These are phyloP conservation scores for Alectoria sarmentosa DNA, from an alignment of 495 filamentous ascomycete genomes.

Conservation along the genomic window DNA sequence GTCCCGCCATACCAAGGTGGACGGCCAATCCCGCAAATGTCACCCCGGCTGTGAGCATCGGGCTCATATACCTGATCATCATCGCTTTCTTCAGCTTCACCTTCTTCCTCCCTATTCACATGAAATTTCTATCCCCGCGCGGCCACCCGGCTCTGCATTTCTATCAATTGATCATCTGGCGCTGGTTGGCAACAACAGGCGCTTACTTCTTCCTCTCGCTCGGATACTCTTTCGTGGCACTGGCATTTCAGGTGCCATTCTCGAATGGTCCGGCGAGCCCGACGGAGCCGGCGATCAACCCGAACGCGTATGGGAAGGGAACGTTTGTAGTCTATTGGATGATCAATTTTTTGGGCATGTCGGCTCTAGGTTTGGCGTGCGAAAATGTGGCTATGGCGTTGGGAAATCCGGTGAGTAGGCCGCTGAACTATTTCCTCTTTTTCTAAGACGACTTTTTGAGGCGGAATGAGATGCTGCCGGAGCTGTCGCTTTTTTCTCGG, in stretches of 20 bases:
- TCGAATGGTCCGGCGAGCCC: conserved; percentile 37
- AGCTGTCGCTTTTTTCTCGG: neutral
- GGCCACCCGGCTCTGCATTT: conserved; percentile 54
- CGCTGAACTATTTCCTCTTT: neutral
- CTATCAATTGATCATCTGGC: conserved; percentile 55
- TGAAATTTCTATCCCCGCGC: conserved; percentile 42
- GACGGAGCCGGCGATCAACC: conserved; percentile 37
- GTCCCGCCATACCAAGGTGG: conserved; percentile 43
- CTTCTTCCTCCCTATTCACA: conserved; percentile 63
- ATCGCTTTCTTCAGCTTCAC: conserved; percentile 65
- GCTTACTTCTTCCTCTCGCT: conserved; percentile 63
- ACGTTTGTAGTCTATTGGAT: conserved; percentile 69
- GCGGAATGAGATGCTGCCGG: neutral
- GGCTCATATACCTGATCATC: conserved; percentile 67
- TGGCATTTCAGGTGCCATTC: conserved; percentile 62
- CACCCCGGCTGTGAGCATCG: conserved; percentile 55
- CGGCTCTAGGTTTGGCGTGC: conserved; percentile 57
- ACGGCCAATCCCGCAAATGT: conserved; percentile 47
- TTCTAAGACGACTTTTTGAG: neutral
- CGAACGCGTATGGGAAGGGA: conserved; percentile 52
- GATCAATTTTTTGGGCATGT: conserved; percentile 66
- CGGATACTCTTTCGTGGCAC: conserved; percentile 56
- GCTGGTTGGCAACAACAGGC: conserved; percentile 48
- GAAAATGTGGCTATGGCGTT: conserved; percentile 68
- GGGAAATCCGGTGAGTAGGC: conserved; percentile 39